Evolutionary conservation across 805 yeast genomes (phyloP), one percentile per base, ranked within the genome.

Genomic region (Metschnikowia noctiluminum): DNA sequence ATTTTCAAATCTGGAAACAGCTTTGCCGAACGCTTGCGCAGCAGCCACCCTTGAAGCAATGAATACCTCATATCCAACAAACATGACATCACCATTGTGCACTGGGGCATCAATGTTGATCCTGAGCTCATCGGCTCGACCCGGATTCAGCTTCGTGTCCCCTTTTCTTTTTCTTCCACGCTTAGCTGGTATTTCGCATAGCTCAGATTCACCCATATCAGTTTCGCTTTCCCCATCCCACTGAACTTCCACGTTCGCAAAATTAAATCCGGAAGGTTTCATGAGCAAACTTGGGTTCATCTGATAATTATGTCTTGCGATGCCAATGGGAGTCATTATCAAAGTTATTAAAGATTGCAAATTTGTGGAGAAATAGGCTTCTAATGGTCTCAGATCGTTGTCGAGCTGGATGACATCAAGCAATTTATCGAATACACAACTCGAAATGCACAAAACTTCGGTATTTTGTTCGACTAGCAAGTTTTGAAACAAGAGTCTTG

Each of bases 91-190:
- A 60, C 99, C 99, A 40, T 82, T 79, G 50, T 87, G 80, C 65
- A 94, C 85, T 5, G 98, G 97, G 3, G 96, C 87, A 68, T 94
- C 99, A 50, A 94, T 91, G 62, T 92, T 90, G 44, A 89, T 85
- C 50, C 80, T 79, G 47, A 81, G 76, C 43, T 78, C 85, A 35
- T 77, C 85, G 3, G 78, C 71, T 2, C 69, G 60, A 2, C 85
- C 86, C 12, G 81, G 79, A 35, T 59, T 66, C 12, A 53, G 38
- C 40, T 57, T 59, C 7, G 48, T 42, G 9, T 54, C 51, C 0
- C 52, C 42, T 54, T 79, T 81, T 53, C 86, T 69, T 57, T 80
- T 81, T 44, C 76, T 71, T 1, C 79, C 78, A 16, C 77, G 69
- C 37, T 68, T 68, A 11, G 53, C 37, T 1, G 54, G 45, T 7